Base-by-base conservation (phyloP, 495 filamentous ascomycete species). In the Neurospora sp. region DNA sequence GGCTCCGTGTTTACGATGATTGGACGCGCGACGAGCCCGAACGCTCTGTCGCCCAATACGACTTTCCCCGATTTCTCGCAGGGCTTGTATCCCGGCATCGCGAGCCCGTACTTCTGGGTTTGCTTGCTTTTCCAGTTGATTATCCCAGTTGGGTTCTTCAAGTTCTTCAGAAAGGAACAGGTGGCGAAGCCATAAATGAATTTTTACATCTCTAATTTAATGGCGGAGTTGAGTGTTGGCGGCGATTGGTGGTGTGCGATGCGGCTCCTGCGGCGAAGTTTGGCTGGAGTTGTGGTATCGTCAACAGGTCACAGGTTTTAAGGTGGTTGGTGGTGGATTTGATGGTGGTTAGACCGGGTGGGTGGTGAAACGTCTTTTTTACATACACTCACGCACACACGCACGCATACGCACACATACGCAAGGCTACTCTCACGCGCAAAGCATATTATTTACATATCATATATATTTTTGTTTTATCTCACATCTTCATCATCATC, bases 81-180 rank as follows among this genome's bases (percentile, higher is more conserved):
- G 48, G 83, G 81, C 4, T 69, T 80, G 38, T 75, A 73, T 65
- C 78, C 82, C 17, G 86, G 89, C 4, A 71, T 91, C 37, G 84
- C 79, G 2, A 87, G 88, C 71, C 83, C 86, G 35, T 88, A 84
- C 81, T 93, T 93, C 77, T 94, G 90, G 90, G 80, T 91, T 73
- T 87, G 86, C 37, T 74, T 93, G 8, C 61, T 86, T 3, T 83
- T 87, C 70, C 91, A 94, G 78, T 74, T 90, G 69, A 78, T 86
- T 31, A 88, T 93, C 71, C 91, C 89, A 74, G 78, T 87, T 61
- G 90, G 90, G 1, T 92, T 90, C 81, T 85, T 90, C 68, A 82
- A 87, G 77, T 91, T 91, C 82, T 92, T 92, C 84, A 83, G 90
- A 40, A 91, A 90, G 82, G 90, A 91, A 79, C 90, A 92, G 78